Evolutionary conservation across 192 early-diverging fungal species (phyloP).

Genomic region (Rhizophagus prolifer): DNA sequence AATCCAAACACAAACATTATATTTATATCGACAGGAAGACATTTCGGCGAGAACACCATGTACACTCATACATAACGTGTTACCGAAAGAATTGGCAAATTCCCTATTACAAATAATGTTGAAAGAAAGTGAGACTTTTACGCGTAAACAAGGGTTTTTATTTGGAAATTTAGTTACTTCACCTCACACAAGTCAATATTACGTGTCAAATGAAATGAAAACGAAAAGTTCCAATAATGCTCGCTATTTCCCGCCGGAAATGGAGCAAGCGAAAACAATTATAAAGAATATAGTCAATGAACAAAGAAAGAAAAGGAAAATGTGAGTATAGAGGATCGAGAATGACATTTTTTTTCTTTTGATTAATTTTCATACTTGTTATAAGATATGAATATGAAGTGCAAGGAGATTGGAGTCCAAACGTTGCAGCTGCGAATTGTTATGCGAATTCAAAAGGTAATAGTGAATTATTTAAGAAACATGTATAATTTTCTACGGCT

Average conservation of each 20-base stretch:
- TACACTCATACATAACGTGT: conserved; percentile 35
- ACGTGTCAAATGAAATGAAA: conserved; percentile 32
- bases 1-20: not conserved
- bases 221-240: conserved; percentile 27
- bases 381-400: conserved; percentile 40
- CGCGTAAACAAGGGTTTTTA: conserved; percentile 41
- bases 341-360: no score
- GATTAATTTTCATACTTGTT: no score
- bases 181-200: conserved; percentile 37
- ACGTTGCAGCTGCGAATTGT: conserved; percentile 43
- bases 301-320: conserved; percentile 28
- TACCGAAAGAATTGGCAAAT: conserved; percentile 36
- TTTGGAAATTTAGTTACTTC: conserved; percentile 43
- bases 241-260: conserved; percentile 36
- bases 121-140: conserved; percentile 39
- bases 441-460: conserved; percentile 41
- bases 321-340: not conserved
- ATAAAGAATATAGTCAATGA: conserved; percentile 38
- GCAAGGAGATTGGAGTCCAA: conserved; percentile 43
- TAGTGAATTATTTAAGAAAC: not conserved
- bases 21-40: conserved; percentile 35
- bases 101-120: conserved; percentile 36
- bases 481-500: not conserved
- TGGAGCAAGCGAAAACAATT: conserved; percentile 38
- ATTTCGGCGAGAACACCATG: conserved; percentile 36